A percentile compares a stretch with the other conserved stretches of the same genome.
phyloP scores from a whole-genome alignment of 2,329 filamentous ascomycete species.

The Celoporthe dispersa region DNA sequence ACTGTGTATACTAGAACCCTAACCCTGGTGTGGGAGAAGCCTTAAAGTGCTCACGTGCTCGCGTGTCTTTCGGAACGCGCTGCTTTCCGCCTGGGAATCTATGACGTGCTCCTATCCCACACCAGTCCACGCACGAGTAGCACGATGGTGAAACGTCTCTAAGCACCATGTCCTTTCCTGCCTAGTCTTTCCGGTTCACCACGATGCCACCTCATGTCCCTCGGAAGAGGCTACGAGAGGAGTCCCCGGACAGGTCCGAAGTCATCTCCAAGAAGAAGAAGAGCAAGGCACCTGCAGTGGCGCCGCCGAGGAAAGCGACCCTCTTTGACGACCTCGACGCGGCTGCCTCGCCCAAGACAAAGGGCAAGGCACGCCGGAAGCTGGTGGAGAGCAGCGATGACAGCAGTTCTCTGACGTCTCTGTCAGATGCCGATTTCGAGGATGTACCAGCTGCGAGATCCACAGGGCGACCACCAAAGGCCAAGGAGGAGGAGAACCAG shows the following conservation, averaged over 20 bases:
- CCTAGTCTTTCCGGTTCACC: background rate
- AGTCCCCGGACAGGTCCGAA: constrained; percentile 43
- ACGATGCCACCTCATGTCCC: constrained; percentile 71
- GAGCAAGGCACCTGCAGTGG: constrained; percentile 36
- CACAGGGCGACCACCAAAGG: constrained; percentile 47
- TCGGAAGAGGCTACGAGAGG: constrained; percentile 65
- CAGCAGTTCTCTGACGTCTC: constrained; percentile 55
- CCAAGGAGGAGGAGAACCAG: constrained; percentile 39
- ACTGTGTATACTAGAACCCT: background rate
- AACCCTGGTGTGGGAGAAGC: background rate
- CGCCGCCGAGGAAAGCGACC: constrained; percentile 55
- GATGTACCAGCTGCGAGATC: constrained; percentile 45
- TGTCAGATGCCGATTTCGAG: constrained; percentile 63
- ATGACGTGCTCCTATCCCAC: no score
- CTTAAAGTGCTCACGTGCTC: constrained; percentile 15
- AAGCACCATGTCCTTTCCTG: background rate
- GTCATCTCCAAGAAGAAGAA: constrained; percentile 37
- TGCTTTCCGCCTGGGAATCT: constrained; percentile 6
- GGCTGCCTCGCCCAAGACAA: constrained; percentile 42
- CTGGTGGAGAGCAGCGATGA: constrained; percentile 48
- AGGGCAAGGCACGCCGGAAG: constrained; percentile 19
- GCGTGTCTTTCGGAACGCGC: constrained; percentile 10
- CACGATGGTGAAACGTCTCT: background rate
- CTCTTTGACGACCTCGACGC: constrained; percentile 66
- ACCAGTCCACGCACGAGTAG: background rate